A percentile compares a stretch with the other conserved stretches of the same genome.
Conservation (phyloP, 2,329 filamentous ascomycete species). For the Salinomyces thailandicus region DNA sequence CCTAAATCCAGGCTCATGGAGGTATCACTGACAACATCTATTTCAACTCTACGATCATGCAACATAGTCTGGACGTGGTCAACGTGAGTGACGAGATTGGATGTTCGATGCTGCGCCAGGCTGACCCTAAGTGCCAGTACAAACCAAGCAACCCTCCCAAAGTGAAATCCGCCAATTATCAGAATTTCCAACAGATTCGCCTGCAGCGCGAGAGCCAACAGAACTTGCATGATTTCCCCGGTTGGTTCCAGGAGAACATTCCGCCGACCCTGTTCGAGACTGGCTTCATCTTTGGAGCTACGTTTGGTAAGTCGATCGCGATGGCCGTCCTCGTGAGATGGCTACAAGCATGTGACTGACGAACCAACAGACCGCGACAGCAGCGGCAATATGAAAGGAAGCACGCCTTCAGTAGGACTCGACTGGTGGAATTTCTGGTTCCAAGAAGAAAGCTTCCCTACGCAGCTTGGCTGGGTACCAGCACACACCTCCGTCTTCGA, state of each 20-base stretch:
- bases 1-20: conserved; percentile 1
- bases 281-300: conserved; percentile 7
- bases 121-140: conserved; percentile 1
- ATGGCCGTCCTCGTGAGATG: no score
- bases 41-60: conserved; percentile 3
- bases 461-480: conserved; percentile 3
- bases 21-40: conserved; percentile 4
- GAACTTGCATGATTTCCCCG: conserved; percentile 5
- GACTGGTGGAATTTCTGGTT: conserved; percentile 5
- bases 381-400: conserved; percentile 2
- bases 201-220: conserved; percentile 6
- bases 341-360: background rate
- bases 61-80: conserved; percentile 2
- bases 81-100: conserved; percentile 1
- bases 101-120: background rate
- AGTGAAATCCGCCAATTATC: conserved; percentile 4
- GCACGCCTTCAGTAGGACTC: conserved; percentile 1
- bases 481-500: conserved; percentile 2
- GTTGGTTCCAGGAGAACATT: conserved; percentile 6
- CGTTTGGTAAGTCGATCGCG: no score
- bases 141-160: conserved; percentile 5
- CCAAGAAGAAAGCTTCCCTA: conserved; percentile 1
- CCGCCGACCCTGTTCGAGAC: conserved; percentile 4
- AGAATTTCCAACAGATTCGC: conserved; percentile 7
- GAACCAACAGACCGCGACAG: conserved; percentile 2